Evolutionary conservation across 257 asterid genomes (phyloP).

Genomic region (Solanum chaucha): DNA sequence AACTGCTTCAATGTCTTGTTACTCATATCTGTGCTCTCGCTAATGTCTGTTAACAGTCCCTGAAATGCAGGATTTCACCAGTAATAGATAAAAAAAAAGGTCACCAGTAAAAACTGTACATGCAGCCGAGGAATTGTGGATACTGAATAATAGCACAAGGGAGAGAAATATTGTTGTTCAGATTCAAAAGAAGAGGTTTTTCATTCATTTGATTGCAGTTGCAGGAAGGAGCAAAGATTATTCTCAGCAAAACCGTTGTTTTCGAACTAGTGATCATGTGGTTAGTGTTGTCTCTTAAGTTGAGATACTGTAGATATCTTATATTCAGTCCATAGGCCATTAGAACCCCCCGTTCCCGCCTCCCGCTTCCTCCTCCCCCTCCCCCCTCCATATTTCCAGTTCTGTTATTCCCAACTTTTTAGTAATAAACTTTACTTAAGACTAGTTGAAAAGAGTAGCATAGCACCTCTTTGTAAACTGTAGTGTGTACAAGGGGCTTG

Average conservation of each 20-base stretch:
- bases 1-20: background rate
- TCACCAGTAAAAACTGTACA: background rate
- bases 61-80: background rate
- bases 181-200: background rate
- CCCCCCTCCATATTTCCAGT: background rate
- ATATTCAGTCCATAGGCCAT: background rate
- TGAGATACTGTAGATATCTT: constrained; percentile 1
- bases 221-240: background rate
- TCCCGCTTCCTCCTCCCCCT: too few relatives aligned
- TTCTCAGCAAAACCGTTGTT: background rate
- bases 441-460: background rate
- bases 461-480: background rate
- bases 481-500: background rate
- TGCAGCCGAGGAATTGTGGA: constrained; percentile 3
- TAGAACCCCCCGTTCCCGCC: background rate
- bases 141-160: constrained; percentile 3
- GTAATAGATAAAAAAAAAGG: background rate
- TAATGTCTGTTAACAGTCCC: background rate
- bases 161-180: background rate
- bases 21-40: background rate
- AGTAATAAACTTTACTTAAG: background rate
- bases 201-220: background rate
- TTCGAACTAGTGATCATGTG: background rate
- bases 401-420: background rate
- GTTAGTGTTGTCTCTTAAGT: background rate